Base-by-base conservation (phyloP, 1,284 basidiomycete species). In the Schizopora paradoxa region DNA sequence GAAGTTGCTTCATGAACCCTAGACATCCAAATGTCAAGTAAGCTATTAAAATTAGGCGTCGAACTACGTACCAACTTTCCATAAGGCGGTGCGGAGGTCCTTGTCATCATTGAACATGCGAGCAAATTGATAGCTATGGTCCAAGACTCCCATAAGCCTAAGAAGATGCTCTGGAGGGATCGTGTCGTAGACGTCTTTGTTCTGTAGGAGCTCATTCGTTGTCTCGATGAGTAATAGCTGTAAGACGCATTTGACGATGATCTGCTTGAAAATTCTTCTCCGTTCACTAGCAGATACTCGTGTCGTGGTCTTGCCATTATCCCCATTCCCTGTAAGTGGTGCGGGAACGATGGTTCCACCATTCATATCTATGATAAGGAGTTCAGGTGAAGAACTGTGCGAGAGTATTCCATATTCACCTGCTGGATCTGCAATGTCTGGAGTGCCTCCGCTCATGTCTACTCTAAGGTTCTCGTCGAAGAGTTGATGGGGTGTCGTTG, bases 1-100 rank as follows among this genome's bases (percentile, higher is more conserved):
- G 96, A 28, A 99, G 69, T 64, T 99, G 97, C 64, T 97, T 97
- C 96, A 99, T 99, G 69, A 99, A 99, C 2, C 95, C 93, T 94
- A 38, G 19, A 13, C 16, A 21, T 16, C 31, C 10, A 40, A 21
- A 37, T 29, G 34, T 36, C 22, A 19, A n/a, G 19, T 18, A 18
- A 22, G 19, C 4, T 16, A 7, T 23, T 13, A 19, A n/a, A 31
- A n/a, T n/a, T n/a, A n/a, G n/a, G n/a, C 21, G 42, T 42, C 28
- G 27, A 35, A 32, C 49, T 21, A 82, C 91, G 66, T 51, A 89
- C 92, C 94, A 55, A 99, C 96, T 91, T 96, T 98, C 96, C 96
- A 99, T 40, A 99, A 73, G 4, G 89, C 91, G 45, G 93, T 97
- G 32, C 96, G 81, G 32, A 99, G 76, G 40, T 98, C 94, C 68